Conservation (phyloP, 768 basidiomycete genomes). For the Inosperma sp. region DNA sequence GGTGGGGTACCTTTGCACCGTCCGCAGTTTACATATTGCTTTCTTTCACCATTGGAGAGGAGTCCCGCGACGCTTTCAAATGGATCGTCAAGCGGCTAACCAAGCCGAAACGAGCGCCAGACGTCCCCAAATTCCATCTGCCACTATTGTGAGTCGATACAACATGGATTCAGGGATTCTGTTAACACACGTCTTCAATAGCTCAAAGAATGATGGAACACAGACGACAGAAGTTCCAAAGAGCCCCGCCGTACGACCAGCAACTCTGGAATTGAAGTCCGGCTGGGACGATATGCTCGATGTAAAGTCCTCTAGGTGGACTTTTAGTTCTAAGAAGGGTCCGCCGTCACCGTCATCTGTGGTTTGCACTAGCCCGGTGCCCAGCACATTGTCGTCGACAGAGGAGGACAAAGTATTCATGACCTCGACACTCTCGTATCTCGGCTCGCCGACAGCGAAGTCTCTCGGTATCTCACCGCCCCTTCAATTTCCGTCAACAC, state of each 20-base stretch:
- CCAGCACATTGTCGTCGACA: constrained; percentile 17
- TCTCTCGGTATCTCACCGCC: constrained; percentile 36
- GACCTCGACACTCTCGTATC: constrained; percentile 40
- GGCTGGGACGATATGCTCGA: constrained; percentile 50
- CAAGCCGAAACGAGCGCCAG: constrained; percentile 5
- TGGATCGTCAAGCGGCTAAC: constrained; percentile 27
- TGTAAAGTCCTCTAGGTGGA: constrained; percentile 27
- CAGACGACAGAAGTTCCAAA: no score
- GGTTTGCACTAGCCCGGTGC: constrained; percentile 17
- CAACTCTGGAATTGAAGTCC: constrained; percentile 38
- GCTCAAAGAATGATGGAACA: no score
- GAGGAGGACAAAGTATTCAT: constrained; percentile 40
- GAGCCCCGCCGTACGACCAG: constrained; percentile 22
- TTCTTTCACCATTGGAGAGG: constrained; percentile 35
- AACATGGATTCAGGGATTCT: no score
- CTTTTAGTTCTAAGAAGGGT: constrained; percentile 14
- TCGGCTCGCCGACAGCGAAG: constrained; percentile 42
- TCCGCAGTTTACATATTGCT: constrained; percentile 39
- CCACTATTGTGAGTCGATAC: constrained; percentile 1
- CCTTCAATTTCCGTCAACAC: constrained; percentile 9
- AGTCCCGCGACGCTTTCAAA: constrained; percentile 31
- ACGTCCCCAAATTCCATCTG: background rate
- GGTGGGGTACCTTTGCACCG: constrained; percentile 40
- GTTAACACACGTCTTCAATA: no score
- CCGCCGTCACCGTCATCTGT: constrained; percentile 19